Base-by-base conservation (phyloP, 345 rosid genomes). In the Geranium brycei region DNA sequence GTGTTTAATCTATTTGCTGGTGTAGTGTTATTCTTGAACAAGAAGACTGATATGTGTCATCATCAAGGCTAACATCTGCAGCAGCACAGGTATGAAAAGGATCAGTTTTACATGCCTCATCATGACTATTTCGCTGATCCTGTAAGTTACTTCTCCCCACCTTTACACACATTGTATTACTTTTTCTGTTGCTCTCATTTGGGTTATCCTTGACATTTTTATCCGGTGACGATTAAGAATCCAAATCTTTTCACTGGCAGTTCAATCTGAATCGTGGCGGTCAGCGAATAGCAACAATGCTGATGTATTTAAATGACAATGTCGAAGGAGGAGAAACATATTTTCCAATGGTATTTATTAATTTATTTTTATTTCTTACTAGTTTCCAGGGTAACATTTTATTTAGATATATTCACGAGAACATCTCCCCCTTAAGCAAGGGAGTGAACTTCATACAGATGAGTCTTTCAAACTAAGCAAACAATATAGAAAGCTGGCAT, bases 261-360 rank as follows among this genome's bases (percentile, higher is more conserved):
- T 92, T 87, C 68, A 92, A 92, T 76, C 57, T 92, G 75, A 85
- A 89, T 62, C 91, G 87, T 0, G 98, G 98, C 60, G 98, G 98
- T 76, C 98, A 92, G 72, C 82, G 95, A 5, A 69, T 92, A 63
- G 96, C 97, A 64, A 92, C 98, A 35, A 75, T 89, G 88, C 92
- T 92, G 62, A 89, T 92, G 96, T 89, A 92, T 77, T 71, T 92
- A 68, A 92, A 85, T 17, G 90, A 87, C 70, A 79, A 78, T 65
- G 95, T 89, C 28, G 90, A 92, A 76, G 98, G 97, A 64, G 98
- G 98, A 73, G 98, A 92, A 81, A 92, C 98, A 51, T 86, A 86
- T 78, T 92, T 92, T 74, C 98, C 97, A 60, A 61, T 75, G 96
- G 98, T 92, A 84, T 71, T 69, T 41, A 63, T n/a, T 51, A 57